Evolutionary conservation across 257 asterid species (phyloP).

Genomic region (Nicotiana otophora): DNA sequence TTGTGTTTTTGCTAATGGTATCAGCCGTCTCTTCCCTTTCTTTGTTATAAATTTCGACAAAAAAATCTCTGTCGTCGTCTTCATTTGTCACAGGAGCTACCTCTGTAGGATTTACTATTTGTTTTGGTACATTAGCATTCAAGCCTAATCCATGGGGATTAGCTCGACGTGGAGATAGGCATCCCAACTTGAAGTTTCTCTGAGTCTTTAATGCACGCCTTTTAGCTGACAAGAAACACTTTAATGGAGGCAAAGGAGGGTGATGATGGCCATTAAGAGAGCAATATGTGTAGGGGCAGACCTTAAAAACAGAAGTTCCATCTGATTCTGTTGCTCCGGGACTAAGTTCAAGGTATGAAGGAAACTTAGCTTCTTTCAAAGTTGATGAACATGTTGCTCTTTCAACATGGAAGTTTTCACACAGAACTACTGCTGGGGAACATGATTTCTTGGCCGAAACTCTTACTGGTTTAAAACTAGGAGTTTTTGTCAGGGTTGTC

Average conservation of each 20-base stretch:
- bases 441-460: conserved; percentile 28
- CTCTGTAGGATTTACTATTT: background rate
- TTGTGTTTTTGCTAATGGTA: background rate
- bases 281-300: conserved; percentile 76
- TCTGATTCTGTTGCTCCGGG: conserved; percentile 57
- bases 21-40: conserved; percentile 17
- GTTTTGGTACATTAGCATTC: background rate
- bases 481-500: conserved; percentile 43
- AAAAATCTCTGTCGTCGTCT: conserved; percentile 32
- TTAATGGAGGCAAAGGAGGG: conserved; percentile 57
- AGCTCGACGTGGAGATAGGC: conserved; percentile 43
- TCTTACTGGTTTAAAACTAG: conserved; percentile 56
- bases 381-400: conserved; percentile 81
- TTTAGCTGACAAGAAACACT: conserved; percentile 58
- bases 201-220: conserved; percentile 57
- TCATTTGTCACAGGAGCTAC: conserved; percentile 20
- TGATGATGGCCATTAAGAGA: conserved; percentile 90
- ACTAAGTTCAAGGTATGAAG: conserved; percentile 49
- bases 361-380: conserved; percentile 67
- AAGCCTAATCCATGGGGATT: conserved; percentile 6
- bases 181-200: conserved; percentile 42
- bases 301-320: conserved; percentile 61
- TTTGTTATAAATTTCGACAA: conserved; percentile 42
- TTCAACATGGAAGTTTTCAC: conserved; percentile 32
- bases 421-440: conserved; percentile 26